phyloP scores from a whole-genome alignment of 805 yeast species.

The Candida quercuum region DNA sequence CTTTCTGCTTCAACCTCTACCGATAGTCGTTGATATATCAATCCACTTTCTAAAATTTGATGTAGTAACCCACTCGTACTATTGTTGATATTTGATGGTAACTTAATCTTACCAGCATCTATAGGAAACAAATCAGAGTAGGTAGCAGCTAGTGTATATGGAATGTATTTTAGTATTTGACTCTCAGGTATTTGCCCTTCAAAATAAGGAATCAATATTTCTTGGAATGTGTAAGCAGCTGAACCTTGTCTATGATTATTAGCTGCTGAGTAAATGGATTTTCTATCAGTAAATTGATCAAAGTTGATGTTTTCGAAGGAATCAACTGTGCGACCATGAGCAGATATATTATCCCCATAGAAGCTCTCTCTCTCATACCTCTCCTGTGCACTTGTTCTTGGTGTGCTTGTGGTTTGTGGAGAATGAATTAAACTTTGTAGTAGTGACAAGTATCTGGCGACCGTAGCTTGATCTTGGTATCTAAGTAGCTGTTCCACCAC shows the following conservation, averaged over 20 bases:
- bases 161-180: constrained; percentile 40
- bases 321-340: constrained; percentile 25
- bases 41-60: constrained; percentile 63
- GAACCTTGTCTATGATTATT: constrained; percentile 6
- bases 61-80: constrained; percentile 53
- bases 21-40: constrained; percentile 49
- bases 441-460: constrained; percentile 31
- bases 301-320: constrained; percentile 31
- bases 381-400: neutral
- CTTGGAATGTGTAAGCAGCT: constrained; percentile 22
- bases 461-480: constrained; percentile 27
- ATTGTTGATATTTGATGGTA: constrained; percentile 51
- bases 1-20: constrained; percentile 24
- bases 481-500: constrained; percentile 27
- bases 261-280: constrained; percentile 29
- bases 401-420: constrained; percentile 1
- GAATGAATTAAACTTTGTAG: constrained; percentile 12
- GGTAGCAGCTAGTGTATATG: constrained; percentile 55
- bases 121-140: constrained; percentile 54
- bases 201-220: constrained; percentile 29
- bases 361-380: neutral
- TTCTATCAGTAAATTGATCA: constrained; percentile 32
- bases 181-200: constrained; percentile 30
- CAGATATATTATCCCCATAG: constrained; percentile 7
- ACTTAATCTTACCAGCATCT: constrained; percentile 23